These are phyloP conservation scores for Dictyophora rubrovolvata DNA, from an alignment of 768 basidiomycete genomes.

Conservation along the genomic window DNA sequence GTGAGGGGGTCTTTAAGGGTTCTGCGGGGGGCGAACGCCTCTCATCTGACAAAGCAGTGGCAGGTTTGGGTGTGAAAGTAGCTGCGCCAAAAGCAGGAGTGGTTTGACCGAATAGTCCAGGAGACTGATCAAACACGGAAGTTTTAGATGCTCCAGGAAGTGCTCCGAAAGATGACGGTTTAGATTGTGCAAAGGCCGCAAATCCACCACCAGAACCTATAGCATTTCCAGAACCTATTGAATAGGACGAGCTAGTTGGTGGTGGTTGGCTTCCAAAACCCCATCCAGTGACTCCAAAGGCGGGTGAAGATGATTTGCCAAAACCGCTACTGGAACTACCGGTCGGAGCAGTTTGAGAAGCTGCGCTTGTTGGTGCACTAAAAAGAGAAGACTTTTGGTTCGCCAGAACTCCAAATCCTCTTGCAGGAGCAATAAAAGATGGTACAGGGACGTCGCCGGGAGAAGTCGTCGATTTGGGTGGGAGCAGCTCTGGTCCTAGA, in stretches of 20 bases:
- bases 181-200: conserved; percentile 17
- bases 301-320: conserved; percentile 14
- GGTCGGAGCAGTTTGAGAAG: conserved; percentile 8
- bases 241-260: conserved; percentile 9
- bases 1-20: neutral
- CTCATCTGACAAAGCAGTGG: neutral
- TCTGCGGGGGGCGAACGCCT: neutral
- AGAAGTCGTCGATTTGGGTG: neutral
- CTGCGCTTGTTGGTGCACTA: neutral
- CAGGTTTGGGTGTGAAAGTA: neutral
- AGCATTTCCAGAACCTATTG: conserved; percentile 13
- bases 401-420: neutral
- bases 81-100: neutral
- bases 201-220: conserved; percentile 16
- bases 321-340: conserved; percentile 23
- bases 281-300: conserved; percentile 10
- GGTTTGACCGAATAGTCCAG: conserved; percentile 19
- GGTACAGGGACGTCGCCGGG: neutral
- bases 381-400: neutral
- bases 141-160: neutral
- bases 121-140: conserved; percentile 9
- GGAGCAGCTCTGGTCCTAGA: conserved; percentile 13
- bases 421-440: neutral
- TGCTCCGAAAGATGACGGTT: conserved; percentile 3
- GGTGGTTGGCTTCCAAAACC: conserved; percentile 6